Evolutionary conservation across 2,329 filamentous ascomycete species (phyloP), one percentile per base, ranked within the genome.

Genomic region (Dactylellina haptotyla): DNA sequence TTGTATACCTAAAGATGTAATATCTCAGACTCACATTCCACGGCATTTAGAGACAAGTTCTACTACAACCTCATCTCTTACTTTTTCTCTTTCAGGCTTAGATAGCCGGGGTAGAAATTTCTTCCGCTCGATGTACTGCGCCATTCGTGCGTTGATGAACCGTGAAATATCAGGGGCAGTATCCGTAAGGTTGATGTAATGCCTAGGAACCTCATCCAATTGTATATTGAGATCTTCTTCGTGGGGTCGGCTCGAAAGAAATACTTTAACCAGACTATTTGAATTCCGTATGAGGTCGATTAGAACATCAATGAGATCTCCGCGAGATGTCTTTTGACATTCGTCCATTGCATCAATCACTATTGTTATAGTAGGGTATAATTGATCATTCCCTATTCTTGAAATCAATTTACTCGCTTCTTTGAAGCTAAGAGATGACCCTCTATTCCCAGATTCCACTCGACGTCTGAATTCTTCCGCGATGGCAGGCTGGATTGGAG

Each of bases 301-400:
- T 2, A 82, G 63, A 0, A 58, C 28, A 6, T 79, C 63, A 18
- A 81, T 67, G 4, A 82, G 62, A 5, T 77, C 48, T 4, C 62
- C 26, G 10, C 81, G 78, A 1, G 75, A 69, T 3, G 65, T 46
- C 2, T 59, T 45, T 4, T 81, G 74, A 59, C 80, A 81, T 74
- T 82, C 81, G 54, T 82, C 81, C 41, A 82, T 54, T 23, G 80
- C 81, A 58, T 82, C 81, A 2, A 82, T 62, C 0, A 82, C 70
- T 2, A 82, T 67, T 0, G 78, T 81, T 2, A 79, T 80, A 12
- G 75, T 75, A 0, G 76, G 69, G 26, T 81, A 81, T 12, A 77
- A 39, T 18, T 80, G 57, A 0, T 39, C 81, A 79, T 20, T 78
- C 77, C 0, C 79, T 74, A 51, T 78, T 76, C 58, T 79, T 6